phyloP scores from a whole-genome alignment of 2,329 filamentous ascomycete species.

The Ophiostoma ips region DNA sequence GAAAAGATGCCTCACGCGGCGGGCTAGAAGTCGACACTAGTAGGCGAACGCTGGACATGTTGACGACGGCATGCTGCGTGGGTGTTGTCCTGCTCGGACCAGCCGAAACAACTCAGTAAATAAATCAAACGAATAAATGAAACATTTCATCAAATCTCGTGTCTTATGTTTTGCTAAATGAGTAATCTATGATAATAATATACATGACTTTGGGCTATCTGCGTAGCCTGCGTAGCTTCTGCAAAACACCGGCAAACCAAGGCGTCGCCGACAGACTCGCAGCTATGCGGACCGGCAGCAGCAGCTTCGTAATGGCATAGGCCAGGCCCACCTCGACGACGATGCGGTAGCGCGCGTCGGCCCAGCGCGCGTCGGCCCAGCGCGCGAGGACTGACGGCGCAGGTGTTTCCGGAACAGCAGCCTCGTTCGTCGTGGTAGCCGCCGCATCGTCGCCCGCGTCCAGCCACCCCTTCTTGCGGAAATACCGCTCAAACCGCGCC shows the following conservation, averaged over 20 bases:
- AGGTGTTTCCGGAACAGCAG: constrained; percentile 15
- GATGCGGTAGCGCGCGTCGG: constrained; percentile 38
- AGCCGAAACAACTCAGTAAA: constrained; percentile 2
- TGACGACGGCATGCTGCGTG: background rate
- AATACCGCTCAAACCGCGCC: constrained; percentile 63
- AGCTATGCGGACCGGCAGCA: constrained; percentile 64
- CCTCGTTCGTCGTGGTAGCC: constrained; percentile 15
- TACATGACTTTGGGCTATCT: background rate
- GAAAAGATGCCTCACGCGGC: too few species aligned
- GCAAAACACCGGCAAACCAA: constrained; percentile 65
- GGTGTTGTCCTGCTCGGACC: background rate
- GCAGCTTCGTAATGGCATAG: constrained; percentile 76
- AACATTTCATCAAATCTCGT: too few species aligned
- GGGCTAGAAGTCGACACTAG: background rate
- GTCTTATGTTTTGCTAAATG: too few species aligned
- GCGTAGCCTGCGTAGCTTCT: constrained; percentile 22
- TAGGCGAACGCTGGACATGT: background rate
- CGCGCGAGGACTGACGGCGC: constrained; percentile 18
- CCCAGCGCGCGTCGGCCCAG: constrained; percentile 27
- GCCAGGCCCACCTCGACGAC: constrained; percentile 66
- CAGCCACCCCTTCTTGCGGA: constrained; percentile 71
- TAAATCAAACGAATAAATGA: constrained; percentile 1
- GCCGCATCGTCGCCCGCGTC: constrained; percentile 26
- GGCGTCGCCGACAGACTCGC: constrained; percentile 80
- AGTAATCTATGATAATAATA: too few species aligned